These are phyloP conservation scores for Botrytis hyacinthi DNA, from an alignment of 2,329 filamentous ascomycete species.

Conservation along the genomic window DNA sequence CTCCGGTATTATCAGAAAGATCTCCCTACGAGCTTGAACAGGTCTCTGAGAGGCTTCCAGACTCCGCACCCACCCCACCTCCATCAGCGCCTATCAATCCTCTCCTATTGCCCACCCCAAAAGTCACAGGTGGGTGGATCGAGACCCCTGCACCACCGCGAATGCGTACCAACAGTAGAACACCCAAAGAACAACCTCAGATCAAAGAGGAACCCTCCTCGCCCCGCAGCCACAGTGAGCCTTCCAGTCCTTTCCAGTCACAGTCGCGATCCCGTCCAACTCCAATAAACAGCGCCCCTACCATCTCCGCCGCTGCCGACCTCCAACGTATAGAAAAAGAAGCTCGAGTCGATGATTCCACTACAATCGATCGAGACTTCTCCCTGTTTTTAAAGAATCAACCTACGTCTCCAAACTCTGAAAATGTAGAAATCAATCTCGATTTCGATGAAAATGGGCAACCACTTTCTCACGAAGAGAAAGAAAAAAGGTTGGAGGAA, in stretches of 20 bases:
- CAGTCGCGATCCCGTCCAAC: conserved; percentile 17
- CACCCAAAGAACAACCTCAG: conserved; percentile 10
- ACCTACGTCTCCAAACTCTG: background rate
- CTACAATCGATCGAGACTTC: conserved; percentile 28
- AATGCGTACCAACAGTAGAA: conserved; percentile 3
- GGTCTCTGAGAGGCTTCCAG: conserved; percentile 29
- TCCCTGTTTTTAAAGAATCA: conserved; percentile 11
- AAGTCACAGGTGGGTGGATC: conserved; percentile 37
- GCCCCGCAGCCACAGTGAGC: conserved; percentile 4
- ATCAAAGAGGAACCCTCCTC: conserved; percentile 13
- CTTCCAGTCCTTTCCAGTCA: conserved; percentile 4
- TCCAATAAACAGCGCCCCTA: conserved; percentile 31
- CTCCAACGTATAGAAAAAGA: conserved; percentile 33
- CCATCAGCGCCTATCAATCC: conserved; percentile 25
- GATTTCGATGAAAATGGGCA: conserved; percentile 30
- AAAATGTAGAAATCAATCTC: conserved; percentile 20
- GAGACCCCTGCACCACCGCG: conserved; percentile 38
- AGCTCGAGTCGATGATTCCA: conserved; percentile 36
- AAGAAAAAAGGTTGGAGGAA: conserved; percentile 41
- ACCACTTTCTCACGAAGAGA: conserved; percentile 35
- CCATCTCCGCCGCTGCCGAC: conserved; percentile 33
- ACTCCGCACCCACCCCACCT: conserved; percentile 26
- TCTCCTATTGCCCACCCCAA: conserved; percentile 34
- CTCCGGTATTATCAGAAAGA: conserved; percentile 33
- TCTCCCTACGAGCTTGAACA: conserved; percentile 34